Evolutionary conservation across 306 rosid genomes (phyloP), one percentile per base, ranked within the genome.

Genomic region (Acacia acuminata): DNA sequence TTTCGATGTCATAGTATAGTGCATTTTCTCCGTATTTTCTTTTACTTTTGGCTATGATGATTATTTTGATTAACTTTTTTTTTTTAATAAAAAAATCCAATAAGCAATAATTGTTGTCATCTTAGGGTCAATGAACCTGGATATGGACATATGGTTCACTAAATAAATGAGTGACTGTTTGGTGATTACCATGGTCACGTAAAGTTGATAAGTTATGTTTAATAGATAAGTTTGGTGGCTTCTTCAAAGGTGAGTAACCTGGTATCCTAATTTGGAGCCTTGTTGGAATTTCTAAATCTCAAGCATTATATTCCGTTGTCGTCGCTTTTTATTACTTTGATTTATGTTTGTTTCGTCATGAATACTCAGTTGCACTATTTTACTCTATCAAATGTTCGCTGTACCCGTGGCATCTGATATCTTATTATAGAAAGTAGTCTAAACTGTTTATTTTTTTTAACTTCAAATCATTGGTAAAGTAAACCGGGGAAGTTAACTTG

Each of bases 341-440:
- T 61, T 63, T 63, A 45, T 73, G 80, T 8, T 47, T 75, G 47
- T 14, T 60, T 45, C 76, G 48, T 71, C n/a, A 12, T 45, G 55
- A 71, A 65, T 73, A 44, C 56, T 30, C 1, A 48, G 42, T 7
- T 51, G 51, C n/a, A 4, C 53, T 22, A 43, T 20, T 42, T 43
- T 11, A 68, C 13, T 10, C 8, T 16, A 4, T 34, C 47, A 38
- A 20, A 17, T 19, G 3, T 68, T 19, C 63, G 27, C 25, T n/a
- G 27, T 56, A n/a, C 17, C 45, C 45, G 19, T 42, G 32, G 3
- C 1, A n/a, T 32, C 20, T 48, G 55, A 48, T 15, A 19, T 20
- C 27, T n/a, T 56, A 9, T 20, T 69, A 12, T 30, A 69, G 27
- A 42, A 69, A 20, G 48, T 69, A 20, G 15, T 3, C 6, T n/a